Evolutionary conservation across 257 asterid genomes (phyloP).

Genomic region (Hygrophila difformis): DNA sequence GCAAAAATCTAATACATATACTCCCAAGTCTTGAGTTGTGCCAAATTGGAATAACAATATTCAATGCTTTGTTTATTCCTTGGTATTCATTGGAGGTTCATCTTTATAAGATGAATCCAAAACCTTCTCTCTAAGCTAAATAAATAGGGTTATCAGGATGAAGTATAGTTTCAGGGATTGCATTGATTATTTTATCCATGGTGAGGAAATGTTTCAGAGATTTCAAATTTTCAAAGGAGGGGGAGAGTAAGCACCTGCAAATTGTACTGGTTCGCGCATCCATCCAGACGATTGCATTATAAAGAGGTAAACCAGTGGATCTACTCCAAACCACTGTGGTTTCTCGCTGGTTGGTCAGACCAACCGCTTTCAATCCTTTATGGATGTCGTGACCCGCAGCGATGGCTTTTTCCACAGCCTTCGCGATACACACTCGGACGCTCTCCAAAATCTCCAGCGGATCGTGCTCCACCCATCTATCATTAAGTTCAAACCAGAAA

Average conservation of each 20-base stretch:
- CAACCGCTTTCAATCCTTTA: slow-evolving; percentile 83
- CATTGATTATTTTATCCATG: too few relatives aligned
- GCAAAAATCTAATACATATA: too few relatives aligned
- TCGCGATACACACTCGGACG: slow-evolving; percentile 62
- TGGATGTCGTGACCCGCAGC: slow-evolving; percentile 78
- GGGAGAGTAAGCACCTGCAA: slow-evolving; percentile 48
- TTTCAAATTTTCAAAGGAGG: background rate
- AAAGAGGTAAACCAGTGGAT: slow-evolving; percentile 83
- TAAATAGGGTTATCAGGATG: too few relatives aligned
- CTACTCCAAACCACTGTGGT: slow-evolving; percentile 96
- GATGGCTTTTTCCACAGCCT: slow-evolving; percentile 83
- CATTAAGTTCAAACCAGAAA: too few relatives aligned
- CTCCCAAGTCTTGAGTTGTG: too few relatives aligned
- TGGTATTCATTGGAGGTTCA: too few relatives aligned
- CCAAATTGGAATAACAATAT: too few relatives aligned
- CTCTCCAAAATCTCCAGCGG: slow-evolving; percentile 90
- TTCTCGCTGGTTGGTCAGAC: slow-evolving; percentile 95
- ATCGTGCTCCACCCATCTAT: slow-evolving; percentile 99
- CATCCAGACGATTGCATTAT: slow-evolving; percentile 98
- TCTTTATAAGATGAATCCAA: too few relatives aligned
- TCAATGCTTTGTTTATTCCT: too few relatives aligned
- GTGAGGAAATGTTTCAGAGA: too few relatives aligned
- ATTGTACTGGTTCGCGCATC: slow-evolving; percentile 82
- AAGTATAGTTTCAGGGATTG: too few relatives aligned
- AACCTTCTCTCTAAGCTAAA: too few relatives aligned